A percentile compares a stretch with the other conserved stretches of the same genome.
These are phyloP conservation scores for Russula olivacea DNA, from an alignment of 768 basidiomycete species.

Conservation along the genomic window DNA sequence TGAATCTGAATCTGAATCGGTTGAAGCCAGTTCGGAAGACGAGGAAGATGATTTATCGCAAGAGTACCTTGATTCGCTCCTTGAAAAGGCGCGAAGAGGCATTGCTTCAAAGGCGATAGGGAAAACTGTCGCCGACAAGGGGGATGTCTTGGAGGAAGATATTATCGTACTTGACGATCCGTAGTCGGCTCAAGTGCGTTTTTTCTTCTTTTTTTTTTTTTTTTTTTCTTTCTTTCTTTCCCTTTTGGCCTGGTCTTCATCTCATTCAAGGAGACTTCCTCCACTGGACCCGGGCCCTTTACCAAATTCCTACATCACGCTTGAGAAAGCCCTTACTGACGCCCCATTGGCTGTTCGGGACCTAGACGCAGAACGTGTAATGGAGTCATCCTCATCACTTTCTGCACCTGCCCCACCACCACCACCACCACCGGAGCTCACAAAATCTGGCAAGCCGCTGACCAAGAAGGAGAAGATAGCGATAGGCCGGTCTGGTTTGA, in stretches of 20 bases:
- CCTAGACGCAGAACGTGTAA: slow-evolving; percentile 51
- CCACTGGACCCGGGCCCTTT: slow-evolving; percentile 58
- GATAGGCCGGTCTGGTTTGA: slow-evolving; percentile 74
- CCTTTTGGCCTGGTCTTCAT: not conserved
- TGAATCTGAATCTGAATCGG: slow-evolving; percentile 31
- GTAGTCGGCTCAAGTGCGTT: slow-evolving; percentile 34
- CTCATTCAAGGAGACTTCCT: slow-evolving; percentile 48
- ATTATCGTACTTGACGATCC: slow-evolving; percentile 44
- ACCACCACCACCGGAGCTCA: slow-evolving; percentile 54
- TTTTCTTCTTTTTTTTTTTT: too few relatives aligned
- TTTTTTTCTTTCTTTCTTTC: slow-evolving; percentile 3
- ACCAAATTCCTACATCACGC: slow-evolving; percentile 58
- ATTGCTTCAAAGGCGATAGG: slow-evolving; percentile 28
- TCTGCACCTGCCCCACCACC: slow-evolving; percentile 54
- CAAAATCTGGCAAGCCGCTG: slow-evolving; percentile 56
- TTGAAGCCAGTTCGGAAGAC: slow-evolving; percentile 24
- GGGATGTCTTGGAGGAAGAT: slow-evolving; percentile 41
- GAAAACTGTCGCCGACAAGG: not conserved
- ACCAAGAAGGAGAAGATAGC: slow-evolving; percentile 71
- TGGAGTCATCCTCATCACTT: slow-evolving; percentile 45
- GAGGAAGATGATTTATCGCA: slow-evolving; percentile 48
- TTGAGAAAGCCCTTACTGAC: slow-evolving; percentile 40
- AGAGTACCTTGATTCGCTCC: slow-evolving; percentile 55
- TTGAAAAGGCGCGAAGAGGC: slow-evolving; percentile 56
- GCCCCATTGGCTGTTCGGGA: slow-evolving; percentile 49